Conservation (phyloP, 768 basidiomycete genomes). For the Omphalotus guepiniiformis region DNA sequence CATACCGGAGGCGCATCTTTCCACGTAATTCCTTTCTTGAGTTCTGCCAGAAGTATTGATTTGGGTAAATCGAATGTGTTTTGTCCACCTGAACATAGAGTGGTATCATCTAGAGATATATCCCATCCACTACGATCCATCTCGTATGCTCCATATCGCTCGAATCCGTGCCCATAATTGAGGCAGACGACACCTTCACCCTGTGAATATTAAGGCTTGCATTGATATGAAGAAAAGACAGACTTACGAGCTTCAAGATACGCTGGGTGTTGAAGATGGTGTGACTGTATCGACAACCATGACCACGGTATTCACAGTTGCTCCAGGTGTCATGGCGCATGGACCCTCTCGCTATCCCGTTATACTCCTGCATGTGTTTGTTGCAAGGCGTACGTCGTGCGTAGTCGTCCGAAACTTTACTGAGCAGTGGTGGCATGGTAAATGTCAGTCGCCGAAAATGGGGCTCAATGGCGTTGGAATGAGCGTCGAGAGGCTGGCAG, state of each 20-base stretch:
- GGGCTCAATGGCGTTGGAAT: no score
- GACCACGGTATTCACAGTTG: neutral
- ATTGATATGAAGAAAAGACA: neutral
- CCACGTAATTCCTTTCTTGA: neutral
- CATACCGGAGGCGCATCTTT: neutral
- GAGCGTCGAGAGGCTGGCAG: no score
- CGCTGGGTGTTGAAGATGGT: neutral
- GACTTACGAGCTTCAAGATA: neutral
- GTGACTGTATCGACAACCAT: neutral
- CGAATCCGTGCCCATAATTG: neutral
- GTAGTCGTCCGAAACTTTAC: neutral
- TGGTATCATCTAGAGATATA: neutral
- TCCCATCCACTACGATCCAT: neutral
- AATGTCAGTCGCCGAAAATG: no score
- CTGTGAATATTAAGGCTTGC: neutral
- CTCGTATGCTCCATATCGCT: neutral
- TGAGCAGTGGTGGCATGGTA: neutral
- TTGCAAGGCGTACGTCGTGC: neutral
- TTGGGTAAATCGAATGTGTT: neutral
- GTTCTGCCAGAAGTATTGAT: neutral
- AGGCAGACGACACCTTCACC: neutral
- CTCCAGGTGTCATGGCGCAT: neutral
- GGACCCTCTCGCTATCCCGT: neutral
- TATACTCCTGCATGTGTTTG: neutral
- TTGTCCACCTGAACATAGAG: neutral